phyloP scores from a whole-genome alignment of 2,329 filamentous ascomycete species.

The Cryphonectria naterciae region DNA sequence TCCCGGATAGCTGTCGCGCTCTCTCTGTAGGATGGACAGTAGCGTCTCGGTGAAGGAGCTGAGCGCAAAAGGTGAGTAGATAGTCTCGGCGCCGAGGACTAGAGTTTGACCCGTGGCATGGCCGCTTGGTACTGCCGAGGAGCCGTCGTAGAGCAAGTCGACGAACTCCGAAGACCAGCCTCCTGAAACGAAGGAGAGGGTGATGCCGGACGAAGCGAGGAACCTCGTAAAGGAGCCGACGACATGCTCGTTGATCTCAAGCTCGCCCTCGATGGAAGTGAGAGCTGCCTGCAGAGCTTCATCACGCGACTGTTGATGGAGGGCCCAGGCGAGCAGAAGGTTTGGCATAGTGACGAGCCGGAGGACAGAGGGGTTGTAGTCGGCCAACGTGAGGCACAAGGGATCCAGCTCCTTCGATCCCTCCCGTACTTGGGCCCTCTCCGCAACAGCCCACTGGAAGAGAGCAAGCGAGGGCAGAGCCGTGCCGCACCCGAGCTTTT shows the following conservation, averaged over 20 bases:
- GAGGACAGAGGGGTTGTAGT: constrained; percentile 80
- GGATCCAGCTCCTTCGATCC: constrained; percentile 32
- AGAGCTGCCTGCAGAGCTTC: constrained; percentile 51
- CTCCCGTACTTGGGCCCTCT: constrained; percentile 18
- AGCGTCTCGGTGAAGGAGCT: constrained; percentile 70
- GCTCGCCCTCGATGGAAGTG: constrained; percentile 56
- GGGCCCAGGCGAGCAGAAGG: constrained; percentile 71
- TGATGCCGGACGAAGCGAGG: constrained; percentile 55
- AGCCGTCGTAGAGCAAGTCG: constrained; percentile 52
- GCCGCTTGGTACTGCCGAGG: constrained; percentile 11
- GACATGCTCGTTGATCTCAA: constrained; percentile 65
- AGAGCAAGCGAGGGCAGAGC: constrained; percentile 73
- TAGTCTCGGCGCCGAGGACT: constrained; percentile 78
- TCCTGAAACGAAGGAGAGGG: constrained; percentile 71
- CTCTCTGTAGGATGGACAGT: constrained; percentile 58
- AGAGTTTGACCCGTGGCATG: constrained; percentile 44
- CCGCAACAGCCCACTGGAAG: constrained; percentile 60
- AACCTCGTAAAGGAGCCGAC: constrained; percentile 60
- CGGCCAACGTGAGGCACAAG: constrained; percentile 69
- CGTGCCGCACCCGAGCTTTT: constrained; percentile 76
- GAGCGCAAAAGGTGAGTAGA: constrained; percentile 77
- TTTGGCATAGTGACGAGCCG: constrained; percentile 81
- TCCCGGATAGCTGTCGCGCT: constrained; percentile 41
- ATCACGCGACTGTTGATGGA: constrained; percentile 46
- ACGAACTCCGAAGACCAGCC: constrained; percentile 73